Evolutionary conservation across 192 early-diverging fungal species (phyloP), one percentile per base, ranked within the genome.

Genomic region (Gryganskiella cystojenkinii): DNA sequence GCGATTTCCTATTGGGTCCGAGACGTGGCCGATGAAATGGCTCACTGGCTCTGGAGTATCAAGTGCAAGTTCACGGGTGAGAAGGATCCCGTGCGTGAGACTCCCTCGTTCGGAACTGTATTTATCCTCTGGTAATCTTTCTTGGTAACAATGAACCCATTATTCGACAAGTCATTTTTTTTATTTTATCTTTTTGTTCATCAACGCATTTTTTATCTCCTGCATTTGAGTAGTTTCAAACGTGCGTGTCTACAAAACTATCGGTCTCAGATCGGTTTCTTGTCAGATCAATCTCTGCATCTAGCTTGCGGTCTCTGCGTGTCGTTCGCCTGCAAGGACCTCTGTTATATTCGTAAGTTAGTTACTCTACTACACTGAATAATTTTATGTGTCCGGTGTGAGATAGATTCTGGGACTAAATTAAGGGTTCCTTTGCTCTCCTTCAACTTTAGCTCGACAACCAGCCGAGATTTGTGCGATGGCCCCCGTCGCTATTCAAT

Each of bases 261-360:
- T 57, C 73, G 86, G 19, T 82, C 62, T 13, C 67, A 66, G 15
- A 22, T 59, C 3, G 50, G 50, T 24, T 82, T 88, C 52, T 51
- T 89, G 3, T 76, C 75, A 19, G 89, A 90, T 50, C 80, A 84
- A 61, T 57, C 84, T 2, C 53, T 90, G 6, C 85, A 90, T 55
- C 52, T 90, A 50, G 65, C 69, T 44, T 86, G 83, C 57, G 89
- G 89, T 34, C 56, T 70, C 13, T 86, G 85, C 33, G 79, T 85
- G 40, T 85, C 82, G 28, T 73, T 86, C 61, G 85, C 81, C 5
- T 53, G 64, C 17, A 78, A 83, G 43, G 78, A 84, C 37, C 72
- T 84, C 58, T 66, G 59, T 20, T 90, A 86, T 71, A 74, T 85
- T 27, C 85, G 88, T 61, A 71, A 55, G 56, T n/a, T n/a, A n/a